Conservation (phyloP, 2,329 filamentous ascomycete genomes). For the Chaetomium strumarium region DNA sequence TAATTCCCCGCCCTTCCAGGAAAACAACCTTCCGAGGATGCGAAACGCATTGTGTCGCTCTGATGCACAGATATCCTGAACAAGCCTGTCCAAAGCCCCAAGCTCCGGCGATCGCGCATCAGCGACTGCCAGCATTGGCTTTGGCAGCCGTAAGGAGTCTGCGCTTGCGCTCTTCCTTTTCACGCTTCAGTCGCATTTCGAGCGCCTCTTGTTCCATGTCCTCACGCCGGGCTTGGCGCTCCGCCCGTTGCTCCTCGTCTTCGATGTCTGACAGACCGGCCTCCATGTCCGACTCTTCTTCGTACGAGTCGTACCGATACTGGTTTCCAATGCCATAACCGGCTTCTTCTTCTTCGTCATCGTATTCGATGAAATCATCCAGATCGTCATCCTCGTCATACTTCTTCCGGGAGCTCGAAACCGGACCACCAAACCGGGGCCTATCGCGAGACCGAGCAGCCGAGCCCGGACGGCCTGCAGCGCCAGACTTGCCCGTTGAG, state of each 20-base stretch:
- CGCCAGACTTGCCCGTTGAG: slow-evolving; percentile 26
- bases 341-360: slow-evolving; percentile 53
- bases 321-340: slow-evolving; percentile 28
- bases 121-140: slow-evolving; percentile 16
- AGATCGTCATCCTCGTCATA: slow-evolving; percentile 56
- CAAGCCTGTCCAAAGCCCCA: background rate
- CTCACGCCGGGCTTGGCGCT: slow-evolving; percentile 58
- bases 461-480: slow-evolving; percentile 11
- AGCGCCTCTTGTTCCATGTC: slow-evolving; percentile 59
- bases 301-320: slow-evolving; percentile 52
- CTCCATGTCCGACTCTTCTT: slow-evolving; percentile 70
- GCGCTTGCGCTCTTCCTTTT: slow-evolving; percentile 53
- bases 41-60: background rate
- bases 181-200: slow-evolving; percentile 54
- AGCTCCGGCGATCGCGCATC: background rate
- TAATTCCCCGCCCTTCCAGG: background rate
- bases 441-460: slow-evolving; percentile 19
- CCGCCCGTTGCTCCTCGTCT: slow-evolving; percentile 60
- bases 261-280: slow-evolving; percentile 69
- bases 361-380: slow-evolving; percentile 55
- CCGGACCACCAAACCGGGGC: slow-evolving; percentile 29
- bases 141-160: slow-evolving; percentile 14
- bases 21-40: background rate
- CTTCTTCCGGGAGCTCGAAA: slow-evolving; percentile 30
- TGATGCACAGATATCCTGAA: background rate